Evolutionary conservation across 2,329 filamentous ascomycete species (phyloP), one percentile per base, ranked within the genome.

Genomic region (Colletotrichum higginsianum): DNA sequence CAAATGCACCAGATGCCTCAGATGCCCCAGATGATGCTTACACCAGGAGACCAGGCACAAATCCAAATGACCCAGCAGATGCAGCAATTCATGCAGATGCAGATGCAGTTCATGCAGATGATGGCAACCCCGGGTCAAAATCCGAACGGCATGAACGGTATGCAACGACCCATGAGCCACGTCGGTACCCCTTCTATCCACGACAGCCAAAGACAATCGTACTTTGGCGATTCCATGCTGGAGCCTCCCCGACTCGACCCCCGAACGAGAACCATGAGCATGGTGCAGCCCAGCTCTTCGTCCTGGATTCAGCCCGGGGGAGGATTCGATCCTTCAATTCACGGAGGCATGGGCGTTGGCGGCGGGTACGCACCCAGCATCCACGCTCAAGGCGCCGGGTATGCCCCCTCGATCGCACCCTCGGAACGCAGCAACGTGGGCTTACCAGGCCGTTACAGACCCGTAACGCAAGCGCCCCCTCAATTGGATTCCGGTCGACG

Each of bases 371-470:
- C 87, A n/a, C 87, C 87, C 7, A 89, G 88, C 18, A 85, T 89
- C 60, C 82, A 81, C 67, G 76, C 81, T 65, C 85, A 83, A 81
- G 88, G 84, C 57, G 81, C 82, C 62, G 91, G 90, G 11, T 98
- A 98, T 82, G 89, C 95, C 1, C 91, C 95, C 1, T 98, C 96
- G 0, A 97, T 99, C 75, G 96, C 96, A 2, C 96, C 96, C 1
- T 98, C 94, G 6, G 96, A 98, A 84, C 92, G 96, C 73, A 98
- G 95, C 86, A 98, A 97, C 80, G 86, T 98, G 73, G 96, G 96
- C 18, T 88, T 97, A 63, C 95, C 96, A 11, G 92, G 94, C 42
- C 91, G 96, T 55, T 99, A 99, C 83, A 90, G 96, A 56, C 95
- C 96, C 1, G 96, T 98, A 0, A 95, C 94, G 0, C 92, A 92